phyloP scores from a whole-genome alignment of 73 alveolate genomes.

The Symbiodinium natans region DNA sequence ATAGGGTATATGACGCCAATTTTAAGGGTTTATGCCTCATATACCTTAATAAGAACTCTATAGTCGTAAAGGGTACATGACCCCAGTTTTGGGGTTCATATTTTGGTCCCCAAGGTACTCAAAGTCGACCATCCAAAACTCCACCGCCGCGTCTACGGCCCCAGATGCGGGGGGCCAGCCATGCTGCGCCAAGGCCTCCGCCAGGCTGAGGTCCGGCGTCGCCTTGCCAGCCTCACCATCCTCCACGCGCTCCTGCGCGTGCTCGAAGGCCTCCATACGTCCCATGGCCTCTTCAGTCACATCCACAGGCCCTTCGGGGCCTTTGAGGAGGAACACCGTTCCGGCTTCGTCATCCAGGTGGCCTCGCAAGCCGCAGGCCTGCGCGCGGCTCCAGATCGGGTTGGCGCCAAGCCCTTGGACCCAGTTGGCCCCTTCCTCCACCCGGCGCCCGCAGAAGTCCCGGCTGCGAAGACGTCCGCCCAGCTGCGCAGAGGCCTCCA shows the following conservation, averaged over 20 bases:
- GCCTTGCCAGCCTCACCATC: neutral
- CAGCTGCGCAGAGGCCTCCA: constrained; percentile 19
- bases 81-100: neutral
- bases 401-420: constrained; percentile 83
- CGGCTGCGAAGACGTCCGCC: constrained; percentile 81
- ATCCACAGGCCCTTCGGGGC: constrained; percentile 16
- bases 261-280: constrained; percentile 16
- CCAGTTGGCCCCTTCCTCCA: constrained; percentile 92
- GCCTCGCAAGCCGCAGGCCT: constrained; percentile 34
- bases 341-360: constrained; percentile 35
- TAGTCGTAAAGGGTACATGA: no score
- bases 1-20: no score
- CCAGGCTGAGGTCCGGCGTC: constrained; percentile 39
- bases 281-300: constrained; percentile 31
- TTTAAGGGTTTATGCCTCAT: no score
- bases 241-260: constrained; percentile 8
- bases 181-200: constrained; percentile 41
- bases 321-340: neutral
- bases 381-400: constrained; percentile 51
- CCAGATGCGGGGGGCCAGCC: constrained; percentile 55
- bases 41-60: no score
- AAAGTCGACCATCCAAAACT: constrained; percentile 30
- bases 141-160: constrained; percentile 35
- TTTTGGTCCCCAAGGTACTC: constrained; percentile 77
- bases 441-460: constrained; percentile 49